These are phyloP conservation scores for Cynanchum wilfordii DNA, from an alignment of 257 asterid genomes.

Conservation along the genomic window DNA sequence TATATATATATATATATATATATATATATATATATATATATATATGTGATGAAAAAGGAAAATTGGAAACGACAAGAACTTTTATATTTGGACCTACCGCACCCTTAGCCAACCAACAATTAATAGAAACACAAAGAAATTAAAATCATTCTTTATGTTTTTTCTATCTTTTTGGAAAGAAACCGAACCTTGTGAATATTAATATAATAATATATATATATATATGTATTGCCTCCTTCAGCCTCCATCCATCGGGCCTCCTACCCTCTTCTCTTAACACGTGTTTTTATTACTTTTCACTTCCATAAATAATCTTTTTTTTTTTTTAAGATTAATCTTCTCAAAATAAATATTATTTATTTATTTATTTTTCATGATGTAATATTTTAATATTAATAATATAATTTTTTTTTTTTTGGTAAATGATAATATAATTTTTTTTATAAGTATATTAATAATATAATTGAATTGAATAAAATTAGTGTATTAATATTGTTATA, in stretches of 20 bases:
- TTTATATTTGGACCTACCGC: not conserved
- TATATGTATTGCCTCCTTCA: no score
- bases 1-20: not conserved
- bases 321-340: no score
- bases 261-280: not conserved
- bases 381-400: no score
- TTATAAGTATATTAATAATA: no score
- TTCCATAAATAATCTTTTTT: no score
- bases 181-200: not conserved
- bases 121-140: not conserved
- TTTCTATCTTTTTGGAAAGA: not conserved
- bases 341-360: no score
- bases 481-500: no score
- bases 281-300: constrained; percentile 9
- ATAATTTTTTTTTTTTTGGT: no score
- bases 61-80: not conserved
- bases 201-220: no score
- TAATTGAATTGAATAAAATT: no score
- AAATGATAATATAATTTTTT: no score
- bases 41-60: not conserved
- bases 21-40: not conserved
- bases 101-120: constrained; percentile 1
- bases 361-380: no score
- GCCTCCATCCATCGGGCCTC: not conserved
- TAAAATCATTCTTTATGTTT: not conserved